Evolutionary conservation across 805 yeast genomes (phyloP), one percentile per base, ranked within the genome.

Genomic region (Komagataella kurtzmanii): DNA sequence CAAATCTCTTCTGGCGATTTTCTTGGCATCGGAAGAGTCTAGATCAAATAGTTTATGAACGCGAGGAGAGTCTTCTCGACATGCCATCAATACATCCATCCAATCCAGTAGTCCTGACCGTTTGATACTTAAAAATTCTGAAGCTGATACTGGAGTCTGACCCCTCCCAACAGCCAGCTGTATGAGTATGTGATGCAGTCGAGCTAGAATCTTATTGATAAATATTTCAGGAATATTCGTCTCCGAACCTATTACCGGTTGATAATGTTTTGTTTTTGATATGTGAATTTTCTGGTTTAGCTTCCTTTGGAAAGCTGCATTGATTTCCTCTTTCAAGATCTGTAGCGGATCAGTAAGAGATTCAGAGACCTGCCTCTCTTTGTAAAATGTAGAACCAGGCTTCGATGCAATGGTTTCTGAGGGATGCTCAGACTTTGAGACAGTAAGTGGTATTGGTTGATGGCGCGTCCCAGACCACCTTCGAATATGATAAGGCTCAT

Each of bases 271-370:
- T 10, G 40, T 30, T 30, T 30, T 30, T 10, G 40, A 30, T 63
- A 57, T 24, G 44, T 54, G 49, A 17, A 62, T 55, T 30, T 51
- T 50, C 0, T 50, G 43, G 44, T 53, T 44, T 1, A 62, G 51
- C 18, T 52, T 53, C 7, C 49, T 50, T 36, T 55, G 56, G 45
- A 61, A 63, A 3, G 54, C 12, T 0, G 66, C 58, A 19, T 57
- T 51, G 24, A 64, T 19, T 45, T 59, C 60, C n/a, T 52, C 17
- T 12, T 51, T 46, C 17, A 64, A 43, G 43, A 57, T 62, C 10
- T 48, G 44, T 4, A 43, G 18, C 1, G 63, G 51, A 47, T 58
- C 57, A 1, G 57, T 51, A 4, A 46, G 40, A 3, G 47, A 46
- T 24, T 54, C 50, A 14, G n/a, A 17, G 19, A 49, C 43, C 45